Conservation (phyloP, 371 early-diverging fungal genomes). For the Funneliformis caledonium region DNA sequence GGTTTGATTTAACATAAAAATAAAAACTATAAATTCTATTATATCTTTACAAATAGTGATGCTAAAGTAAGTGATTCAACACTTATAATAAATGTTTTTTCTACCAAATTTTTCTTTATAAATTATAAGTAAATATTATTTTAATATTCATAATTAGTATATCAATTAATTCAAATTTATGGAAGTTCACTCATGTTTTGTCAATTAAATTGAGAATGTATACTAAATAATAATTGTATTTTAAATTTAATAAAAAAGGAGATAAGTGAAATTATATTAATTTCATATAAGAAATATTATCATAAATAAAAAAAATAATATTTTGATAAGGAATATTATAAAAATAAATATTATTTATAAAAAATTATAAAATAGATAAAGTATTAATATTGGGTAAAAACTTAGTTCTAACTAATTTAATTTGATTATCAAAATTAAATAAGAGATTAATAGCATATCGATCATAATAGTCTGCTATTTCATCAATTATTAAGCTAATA, state of each 20-base stretch:
- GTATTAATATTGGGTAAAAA: not conserved
- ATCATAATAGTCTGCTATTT: too few relatives aligned
- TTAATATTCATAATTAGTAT: not conserved
- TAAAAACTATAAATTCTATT: not conserved
- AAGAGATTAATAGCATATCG: not conserved
- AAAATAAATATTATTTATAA: not conserved
- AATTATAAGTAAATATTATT: not conserved
- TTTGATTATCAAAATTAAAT: conserved; percentile 6
- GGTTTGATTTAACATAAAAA: not conserved
- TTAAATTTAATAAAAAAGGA: not conserved
- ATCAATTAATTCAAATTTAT: not conserved
- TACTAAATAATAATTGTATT: not conserved
- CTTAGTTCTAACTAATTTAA: not conserved
- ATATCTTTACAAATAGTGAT: not conserved
- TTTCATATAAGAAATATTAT: not conserved
- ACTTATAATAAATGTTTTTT: not conserved
- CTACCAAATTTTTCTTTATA: not conserved
- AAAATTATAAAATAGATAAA: not conserved
- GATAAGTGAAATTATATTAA: not conserved
- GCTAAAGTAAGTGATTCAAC: not conserved
- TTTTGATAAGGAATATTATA: not conserved
- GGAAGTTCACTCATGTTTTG: not conserved
- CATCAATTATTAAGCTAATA: not conserved
- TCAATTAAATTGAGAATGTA: not conserved
- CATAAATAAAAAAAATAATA: not conserved